Evolutionary conservation across 2,329 filamentous ascomycete species (phyloP).

Genomic region (Shiraia sp.): DNA sequence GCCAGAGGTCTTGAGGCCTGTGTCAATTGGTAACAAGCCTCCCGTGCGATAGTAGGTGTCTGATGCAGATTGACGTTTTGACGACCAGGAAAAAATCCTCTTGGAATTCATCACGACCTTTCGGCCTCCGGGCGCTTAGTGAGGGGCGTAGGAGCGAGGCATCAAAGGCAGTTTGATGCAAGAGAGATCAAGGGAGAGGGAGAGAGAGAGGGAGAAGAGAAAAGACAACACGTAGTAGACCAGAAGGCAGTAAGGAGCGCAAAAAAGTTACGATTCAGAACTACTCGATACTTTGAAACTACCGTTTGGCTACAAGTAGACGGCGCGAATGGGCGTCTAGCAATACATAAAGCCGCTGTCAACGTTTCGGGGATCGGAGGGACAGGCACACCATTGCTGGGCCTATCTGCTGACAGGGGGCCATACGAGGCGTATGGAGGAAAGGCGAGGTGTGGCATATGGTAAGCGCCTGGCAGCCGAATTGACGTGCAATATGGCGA

Average conservation of each 20-base stretch:
- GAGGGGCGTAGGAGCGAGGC: slow-evolving; percentile 2
- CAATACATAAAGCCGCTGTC: slow-evolving; percentile 6
- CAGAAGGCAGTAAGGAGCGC: background rate
- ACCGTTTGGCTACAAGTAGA: slow-evolving; percentile 10
- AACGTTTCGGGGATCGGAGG: slow-evolving; percentile 10
- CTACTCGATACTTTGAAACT: slow-evolving; percentile 6
- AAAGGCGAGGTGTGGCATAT: slow-evolving; percentile 4
- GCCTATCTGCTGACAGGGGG: slow-evolving; percentile 13
- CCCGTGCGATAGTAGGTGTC: slow-evolving; percentile 43
- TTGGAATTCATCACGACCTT: slow-evolving; percentile 43
- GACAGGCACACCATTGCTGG: slow-evolving; percentile 5
- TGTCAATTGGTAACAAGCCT: slow-evolving; percentile 45
- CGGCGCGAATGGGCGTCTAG: too few relatives aligned
- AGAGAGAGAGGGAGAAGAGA: background rate
- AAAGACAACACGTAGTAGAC: slow-evolving; percentile 1
- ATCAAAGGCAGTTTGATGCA: slow-evolving; percentile 4
- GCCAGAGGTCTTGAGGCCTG: slow-evolving; percentile 9
- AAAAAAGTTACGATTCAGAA: background rate
- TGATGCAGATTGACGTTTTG: slow-evolving; percentile 43
- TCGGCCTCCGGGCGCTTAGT: slow-evolving; percentile 4
- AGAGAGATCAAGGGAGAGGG: background rate
- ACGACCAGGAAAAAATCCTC: slow-evolving; percentile 52
- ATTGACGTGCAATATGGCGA: too few relatives aligned
- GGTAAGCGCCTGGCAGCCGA: too few relatives aligned
- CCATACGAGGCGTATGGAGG: slow-evolving; percentile 12